Evolutionary conservation across 2,329 filamentous ascomycete genomes (phyloP).

Genomic region (Bertia moriformis): DNA sequence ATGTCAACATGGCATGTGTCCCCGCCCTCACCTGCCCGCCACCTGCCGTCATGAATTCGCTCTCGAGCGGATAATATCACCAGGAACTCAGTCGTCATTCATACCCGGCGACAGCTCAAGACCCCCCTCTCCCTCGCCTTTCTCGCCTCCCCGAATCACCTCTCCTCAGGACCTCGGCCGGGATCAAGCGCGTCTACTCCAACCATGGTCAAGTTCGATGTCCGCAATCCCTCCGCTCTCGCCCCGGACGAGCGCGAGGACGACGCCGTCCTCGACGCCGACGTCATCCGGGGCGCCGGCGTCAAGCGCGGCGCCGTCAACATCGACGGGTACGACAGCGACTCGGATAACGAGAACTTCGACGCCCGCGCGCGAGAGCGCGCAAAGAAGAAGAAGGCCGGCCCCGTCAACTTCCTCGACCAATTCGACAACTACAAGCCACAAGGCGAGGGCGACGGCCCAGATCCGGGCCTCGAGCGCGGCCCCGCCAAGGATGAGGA

Average conservation of each 20-base stretch:
- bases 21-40: too few relatives aligned
- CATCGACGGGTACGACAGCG: conserved; percentile 89
- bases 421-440: conserved; percentile 40
- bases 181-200: too few relatives aligned
- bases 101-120: too few relatives aligned
- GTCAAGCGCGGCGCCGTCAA: conserved; percentile 91
- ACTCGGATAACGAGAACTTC: conserved; percentile 84
- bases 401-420: conserved; percentile 32
- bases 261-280: conserved; percentile 67
- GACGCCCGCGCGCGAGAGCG: conserved; percentile 56
- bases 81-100: too few relatives aligned
- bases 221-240: not conserved
- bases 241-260: conserved; percentile 19
- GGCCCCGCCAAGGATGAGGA: conserved; percentile 16
- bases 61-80: too few relatives aligned
- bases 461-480: conserved; percentile 15
- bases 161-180: too few relatives aligned
- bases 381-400: conserved; percentile 24
- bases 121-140: too few relatives aligned
- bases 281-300: conserved; percentile 66
- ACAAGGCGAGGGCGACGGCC: conserved; percentile 22
- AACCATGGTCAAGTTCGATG: not conserved
- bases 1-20: too few relatives aligned
- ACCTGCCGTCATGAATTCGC: too few relatives aligned
- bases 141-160: too few relatives aligned